These are phyloP conservation scores for Talaromyces liani DNA, from an alignment of 495 filamentous ascomycete species.

Conservation along the genomic window DNA sequence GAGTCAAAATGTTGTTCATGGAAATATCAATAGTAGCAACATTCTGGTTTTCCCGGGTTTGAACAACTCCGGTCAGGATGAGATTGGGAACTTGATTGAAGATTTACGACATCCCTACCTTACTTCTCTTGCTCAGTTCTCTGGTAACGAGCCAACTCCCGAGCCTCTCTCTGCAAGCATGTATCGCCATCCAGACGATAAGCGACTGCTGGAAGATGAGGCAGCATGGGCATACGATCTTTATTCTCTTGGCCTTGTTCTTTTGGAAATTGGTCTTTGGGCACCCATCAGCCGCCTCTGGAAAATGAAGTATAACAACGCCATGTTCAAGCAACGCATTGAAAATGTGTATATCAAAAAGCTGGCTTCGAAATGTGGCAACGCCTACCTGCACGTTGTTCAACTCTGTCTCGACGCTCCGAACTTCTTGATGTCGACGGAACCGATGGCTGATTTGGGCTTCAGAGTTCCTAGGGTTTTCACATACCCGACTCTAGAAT, in stretches of 20 bases:
- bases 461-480: conserved; percentile 39
- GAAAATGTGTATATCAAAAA: conserved; percentile 58
- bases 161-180: conserved; percentile 50
- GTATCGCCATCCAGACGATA: conserved; percentile 74
- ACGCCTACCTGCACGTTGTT: conserved; percentile 71
- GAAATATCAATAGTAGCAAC: conserved; percentile 73
- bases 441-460: conserved; percentile 42
- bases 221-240: conserved; percentile 62
- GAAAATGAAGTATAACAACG: conserved; percentile 58
- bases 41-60: conserved; percentile 65
- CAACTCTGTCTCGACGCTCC: conserved; percentile 72
- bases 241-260: conserved; percentile 74
- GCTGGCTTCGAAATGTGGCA: conserved; percentile 65
- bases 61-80: conserved; percentile 31
- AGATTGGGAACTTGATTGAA: conserved; percentile 27
- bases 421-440: conserved; percentile 52
- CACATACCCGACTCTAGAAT: conserved; percentile 40
- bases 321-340: conserved; percentile 56
- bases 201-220: conserved; percentile 47
- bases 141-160: conserved; percentile 49
- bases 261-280: conserved; percentile 87
- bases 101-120: conserved; percentile 70
- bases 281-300: conserved; percentile 61
- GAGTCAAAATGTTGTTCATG: conserved; percentile 67
- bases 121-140: conserved; percentile 76